phyloP scores from a whole-genome alignment of 139 green algal genomes.

The Zygnema circumcarinatum region DNA sequence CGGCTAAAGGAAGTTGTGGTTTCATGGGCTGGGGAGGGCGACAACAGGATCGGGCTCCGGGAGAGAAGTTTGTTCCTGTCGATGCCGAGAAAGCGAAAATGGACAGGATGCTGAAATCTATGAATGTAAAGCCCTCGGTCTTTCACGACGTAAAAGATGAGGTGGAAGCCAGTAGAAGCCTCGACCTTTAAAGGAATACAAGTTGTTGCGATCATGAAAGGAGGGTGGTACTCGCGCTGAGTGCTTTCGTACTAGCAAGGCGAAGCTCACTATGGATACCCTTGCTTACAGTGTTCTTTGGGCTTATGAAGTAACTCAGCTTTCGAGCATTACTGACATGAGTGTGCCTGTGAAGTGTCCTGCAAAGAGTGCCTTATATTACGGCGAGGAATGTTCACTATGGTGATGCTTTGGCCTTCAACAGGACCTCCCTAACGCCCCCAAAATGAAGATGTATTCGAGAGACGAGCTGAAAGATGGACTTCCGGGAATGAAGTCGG shows the following conservation, averaged over 20 bases:
- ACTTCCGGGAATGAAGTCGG: neutral
- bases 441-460: slow-evolving; percentile 45
- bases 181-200: neutral
- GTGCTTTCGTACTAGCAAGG: neutral
- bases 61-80: slow-evolving; percentile 18
- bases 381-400: too few species aligned
- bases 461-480: slow-evolving; percentile 14
- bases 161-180: neutral
- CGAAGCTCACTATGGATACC: neutral
- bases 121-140: slow-evolving; percentile 25
- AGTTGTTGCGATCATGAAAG: neutral
- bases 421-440: slow-evolving; percentile 18
- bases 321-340: too few species aligned
- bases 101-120: slow-evolving; percentile 27
- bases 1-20: too few species aligned
- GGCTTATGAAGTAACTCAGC: neutral
- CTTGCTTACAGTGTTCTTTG: neutral
- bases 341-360: too few species aligned
- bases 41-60: neutral
- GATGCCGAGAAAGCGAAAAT: slow-evolving; percentile 35
- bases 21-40: too few species aligned
- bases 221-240: too few species aligned
- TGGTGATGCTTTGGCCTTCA: neutral
- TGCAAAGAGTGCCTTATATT: too few species aligned
- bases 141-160: slow-evolving; percentile 12